A percentile compares a stretch with the other conserved stretches of the same genome.
phyloP scores from a whole-genome alignment of 2,329 filamentous ascomycete genomes.

The Apiospora phragmitis region DNA sequence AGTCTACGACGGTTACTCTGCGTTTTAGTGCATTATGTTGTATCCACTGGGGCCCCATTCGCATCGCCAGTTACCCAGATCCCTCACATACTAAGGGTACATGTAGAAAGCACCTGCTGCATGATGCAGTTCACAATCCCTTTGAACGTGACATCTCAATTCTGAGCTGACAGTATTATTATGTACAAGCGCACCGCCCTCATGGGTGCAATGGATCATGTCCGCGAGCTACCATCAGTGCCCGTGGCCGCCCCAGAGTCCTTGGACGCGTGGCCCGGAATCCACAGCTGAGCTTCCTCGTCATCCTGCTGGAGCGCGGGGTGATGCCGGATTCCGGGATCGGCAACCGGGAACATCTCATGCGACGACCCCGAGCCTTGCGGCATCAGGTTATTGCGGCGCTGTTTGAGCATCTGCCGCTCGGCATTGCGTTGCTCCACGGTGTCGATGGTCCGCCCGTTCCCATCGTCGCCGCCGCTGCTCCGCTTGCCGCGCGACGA shows the following conservation, averaged over 20 bases:
- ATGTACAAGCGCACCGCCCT: background rate
- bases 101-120: background rate
- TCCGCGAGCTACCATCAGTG: background rate
- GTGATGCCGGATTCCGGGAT: conserved; percentile 9
- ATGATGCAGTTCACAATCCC: background rate
- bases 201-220: background rate
- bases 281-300: conserved; percentile 19
- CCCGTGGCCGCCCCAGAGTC: background rate
- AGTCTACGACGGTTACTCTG: conserved; percentile 10
- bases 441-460: conserved; percentile 13
- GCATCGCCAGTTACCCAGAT: background rate
- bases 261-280: background rate
- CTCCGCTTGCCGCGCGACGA: conserved; percentile 13
- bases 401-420: conserved; percentile 17
- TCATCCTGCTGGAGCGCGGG: conserved; percentile 9
- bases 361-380: conserved; percentile 15
- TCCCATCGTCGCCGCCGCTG: background rate
- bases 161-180: background rate
- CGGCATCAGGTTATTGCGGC: conserved; percentile 6
- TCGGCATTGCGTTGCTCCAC: conserved; percentile 18
- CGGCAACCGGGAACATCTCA: background rate
- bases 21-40: background rate
- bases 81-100: background rate
- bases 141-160: background rate
- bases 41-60: background rate